Evolutionary conservation across 2,329 filamentous ascomycete species (phyloP).

Genomic region (Verticillium tricorpus): DNA sequence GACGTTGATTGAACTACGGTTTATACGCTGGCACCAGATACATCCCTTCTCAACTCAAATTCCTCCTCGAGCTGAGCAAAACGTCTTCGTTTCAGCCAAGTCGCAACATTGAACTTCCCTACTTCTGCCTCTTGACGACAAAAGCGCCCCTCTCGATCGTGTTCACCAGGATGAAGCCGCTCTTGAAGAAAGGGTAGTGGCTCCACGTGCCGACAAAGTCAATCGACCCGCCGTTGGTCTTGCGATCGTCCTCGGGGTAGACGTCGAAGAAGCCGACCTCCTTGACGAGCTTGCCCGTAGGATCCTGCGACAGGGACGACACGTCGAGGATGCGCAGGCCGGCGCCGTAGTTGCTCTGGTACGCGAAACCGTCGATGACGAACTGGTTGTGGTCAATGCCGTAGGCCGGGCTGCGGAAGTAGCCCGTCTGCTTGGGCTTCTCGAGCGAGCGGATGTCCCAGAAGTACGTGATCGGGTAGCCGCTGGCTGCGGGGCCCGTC

Average conservation of each 20-base stretch:
- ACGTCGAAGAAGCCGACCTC: constrained; percentile 43
- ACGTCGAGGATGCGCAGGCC: constrained; percentile 34
- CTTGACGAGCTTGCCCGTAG: constrained; percentile 31
- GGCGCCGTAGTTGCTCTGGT: constrained; percentile 42
- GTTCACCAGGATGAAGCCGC: constrained; percentile 38
- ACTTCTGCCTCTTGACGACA: constrained; percentile 23
- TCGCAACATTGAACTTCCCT: not conserved
- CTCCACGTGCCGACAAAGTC: constrained; percentile 38
- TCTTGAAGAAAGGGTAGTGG: constrained; percentile 36
- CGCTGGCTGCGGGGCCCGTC: constrained; percentile 28
- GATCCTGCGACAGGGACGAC: constrained; percentile 25
- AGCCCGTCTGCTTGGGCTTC: constrained; percentile 31
- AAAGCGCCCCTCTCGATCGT: constrained; percentile 41
- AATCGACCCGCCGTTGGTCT: constrained; percentile 15
- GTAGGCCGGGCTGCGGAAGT: constrained; percentile 30
- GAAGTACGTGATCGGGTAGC: constrained; percentile 45
- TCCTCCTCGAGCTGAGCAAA: no score
- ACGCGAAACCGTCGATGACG: constrained; percentile 31
- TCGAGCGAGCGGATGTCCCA: constrained; percentile 38
- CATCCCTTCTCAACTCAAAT: no score
- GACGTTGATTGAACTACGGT: no score
- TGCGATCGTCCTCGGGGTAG: constrained; percentile 38
- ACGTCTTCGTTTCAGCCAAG: no score
- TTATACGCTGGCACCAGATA: no score
- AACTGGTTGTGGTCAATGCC: constrained; percentile 44